Base-by-base conservation (phyloP, 345 rosid genomes). In the Hevea brasiliensis region DNA sequence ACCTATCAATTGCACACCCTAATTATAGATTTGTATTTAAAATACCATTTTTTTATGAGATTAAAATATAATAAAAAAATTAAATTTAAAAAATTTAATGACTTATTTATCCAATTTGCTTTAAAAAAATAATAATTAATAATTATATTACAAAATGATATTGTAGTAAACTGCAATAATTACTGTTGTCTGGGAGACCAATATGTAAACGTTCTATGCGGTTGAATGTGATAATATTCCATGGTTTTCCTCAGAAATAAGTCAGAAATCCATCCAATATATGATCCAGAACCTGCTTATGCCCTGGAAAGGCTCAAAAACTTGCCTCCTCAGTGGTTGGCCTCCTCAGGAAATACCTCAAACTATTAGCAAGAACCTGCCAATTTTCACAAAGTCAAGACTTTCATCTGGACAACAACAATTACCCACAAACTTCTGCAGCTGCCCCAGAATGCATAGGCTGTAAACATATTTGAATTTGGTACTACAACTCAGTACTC, bases 271-370 rank as follows among this genome's bases (percentile, higher is more conserved):
- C 26, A 20, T 7, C 3, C 29, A 32, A 7, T 20, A 37, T 6
- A 9, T 21, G 8, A 32, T 74, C 15, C n/a, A 37, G 32, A 27
- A 72, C 48, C 14, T 53, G 68, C 23, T 72, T 15, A 72, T 56
- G 37, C 50, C 51, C 42, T 61, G 27, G 61, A 60, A 64, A 67
- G 75, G 73, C 84, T 91, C 74, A 89, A 83, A 89, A 91, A 81
- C 94, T 91, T 6, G 88, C 82, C 69, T 91, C 94, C 79, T 89
- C 90, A 0, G 97, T 91, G 11, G 85, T 60, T 14, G 97, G 97
- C 48, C 94, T 88, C 87, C 97, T 89, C 81, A 91, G 79, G 88
- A 83, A 91, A 74, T 91, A 91, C 64, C 89, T 81, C 75, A 91
- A 77, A 80, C 97, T 89, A 72, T 91, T 91, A 15, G 76, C 83